phyloP scores from a whole-genome alignment of 192 early-diverging fungal genomes.

The Rhizoclosmatium sp. region DNA sequence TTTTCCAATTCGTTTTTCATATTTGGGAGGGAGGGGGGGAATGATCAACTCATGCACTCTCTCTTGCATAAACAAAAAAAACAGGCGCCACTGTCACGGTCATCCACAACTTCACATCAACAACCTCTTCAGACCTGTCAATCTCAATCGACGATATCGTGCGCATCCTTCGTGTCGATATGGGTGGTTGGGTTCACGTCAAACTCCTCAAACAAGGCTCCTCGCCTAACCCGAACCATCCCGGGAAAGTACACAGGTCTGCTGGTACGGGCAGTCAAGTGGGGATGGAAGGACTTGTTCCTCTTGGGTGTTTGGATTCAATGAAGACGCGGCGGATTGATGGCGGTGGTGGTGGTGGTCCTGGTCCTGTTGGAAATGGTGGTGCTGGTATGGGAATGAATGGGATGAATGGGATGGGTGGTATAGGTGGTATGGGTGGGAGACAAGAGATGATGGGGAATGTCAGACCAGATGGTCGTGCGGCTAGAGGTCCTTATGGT shows the following conservation, averaged over 20 bases:
- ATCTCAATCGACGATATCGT: conserved; percentile 27
- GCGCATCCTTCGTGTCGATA: conserved; percentile 33
- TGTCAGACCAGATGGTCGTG: no score
- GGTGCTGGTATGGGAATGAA: not conserved
- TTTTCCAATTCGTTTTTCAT: not conserved
- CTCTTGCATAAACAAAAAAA: not conserved
- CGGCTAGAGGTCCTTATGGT: no score
- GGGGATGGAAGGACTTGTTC: conserved; percentile 27
- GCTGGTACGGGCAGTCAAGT: not conserved
- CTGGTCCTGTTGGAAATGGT: not conserved
- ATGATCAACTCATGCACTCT: not conserved
- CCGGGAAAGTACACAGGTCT: not conserved
- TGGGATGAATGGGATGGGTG: not conserved
- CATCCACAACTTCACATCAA: conserved; percentile 23
- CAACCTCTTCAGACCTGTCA: conserved; percentile 14
- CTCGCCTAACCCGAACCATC: not conserved
- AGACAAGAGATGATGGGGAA: no score
- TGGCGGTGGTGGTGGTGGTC: no score
- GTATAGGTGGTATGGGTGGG: not conserved
- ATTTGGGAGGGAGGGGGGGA: not conserved
- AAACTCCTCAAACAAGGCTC: conserved; percentile 16
- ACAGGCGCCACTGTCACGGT: conserved; percentile 25
- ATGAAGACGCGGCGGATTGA: conserved; percentile 16
- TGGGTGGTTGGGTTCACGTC: conserved; percentile 30
- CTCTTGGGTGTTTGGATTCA: conserved; percentile 18